A percentile compares a stretch with the other conserved stretches of the same genome.
Evolutionary conservation across 805 yeast genomes (phyloP).

Genomic region (Starmerella geochares): DNA sequence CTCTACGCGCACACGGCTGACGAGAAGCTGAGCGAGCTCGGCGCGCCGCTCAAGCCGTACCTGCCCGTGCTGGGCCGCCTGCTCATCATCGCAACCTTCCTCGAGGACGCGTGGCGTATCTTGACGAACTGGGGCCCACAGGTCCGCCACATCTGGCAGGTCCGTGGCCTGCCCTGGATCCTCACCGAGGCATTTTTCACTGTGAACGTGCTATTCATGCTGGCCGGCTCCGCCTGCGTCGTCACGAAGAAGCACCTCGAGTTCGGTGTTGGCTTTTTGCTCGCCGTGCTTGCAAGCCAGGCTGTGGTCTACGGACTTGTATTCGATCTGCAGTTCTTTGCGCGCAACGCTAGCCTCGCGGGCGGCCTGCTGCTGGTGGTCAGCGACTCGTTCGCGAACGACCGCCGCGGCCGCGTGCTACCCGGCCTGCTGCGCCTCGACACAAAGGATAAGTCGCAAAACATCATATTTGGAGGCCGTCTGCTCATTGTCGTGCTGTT

Average conservation of each 20-base stretch:
- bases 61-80: conserved; percentile 83
- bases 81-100: conserved; percentile 84
- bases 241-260: conserved; percentile 58
- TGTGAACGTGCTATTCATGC: conserved; percentile 58
- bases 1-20: conserved; percentile 28
- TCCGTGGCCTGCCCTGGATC: conserved; percentile 68
- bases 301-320: conserved; percentile 77
- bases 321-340: conserved; percentile 67
- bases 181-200: conserved; percentile 63
- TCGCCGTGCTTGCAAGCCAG: conserved; percentile 66
- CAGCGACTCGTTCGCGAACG: conserved; percentile 74
- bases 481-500: conserved; percentile 74
- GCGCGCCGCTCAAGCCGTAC: conserved; percentile 34
- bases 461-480: conserved; percentile 78
- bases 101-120: conserved; percentile 80
- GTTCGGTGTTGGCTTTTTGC: conserved; percentile 58
- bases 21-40: conserved; percentile 29
- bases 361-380: conserved; percentile 86
- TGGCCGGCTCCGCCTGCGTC: conserved; percentile 58
- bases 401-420: conserved; percentile 52
- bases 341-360: conserved; percentile 78
- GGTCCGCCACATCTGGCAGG: conserved; percentile 68
- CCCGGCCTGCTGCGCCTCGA: conserved; percentile 67
- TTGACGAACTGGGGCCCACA: conserved; percentile 85
- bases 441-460: conserved; percentile 65